Conservation (phyloP, 495 filamentous ascomycete species). For the Hypoxylon trugodes region DNA sequence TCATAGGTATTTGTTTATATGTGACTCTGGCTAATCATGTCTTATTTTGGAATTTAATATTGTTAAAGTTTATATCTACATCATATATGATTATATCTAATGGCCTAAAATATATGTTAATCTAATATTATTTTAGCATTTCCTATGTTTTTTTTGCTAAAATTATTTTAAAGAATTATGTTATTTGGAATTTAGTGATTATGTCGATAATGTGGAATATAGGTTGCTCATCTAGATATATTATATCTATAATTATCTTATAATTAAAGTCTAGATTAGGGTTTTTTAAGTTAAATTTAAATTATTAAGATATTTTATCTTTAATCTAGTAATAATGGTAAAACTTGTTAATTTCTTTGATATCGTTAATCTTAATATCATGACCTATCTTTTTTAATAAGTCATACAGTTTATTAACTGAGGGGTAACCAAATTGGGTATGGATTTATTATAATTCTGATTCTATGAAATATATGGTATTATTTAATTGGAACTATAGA, state of each 20-base stretch:
- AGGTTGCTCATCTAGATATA: slow-evolving; percentile 24
- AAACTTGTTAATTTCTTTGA: too few species aligned
- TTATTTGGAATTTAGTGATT: slow-evolving; percentile 24
- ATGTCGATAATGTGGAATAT: slow-evolving; percentile 14
- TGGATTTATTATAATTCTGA: too few species aligned
- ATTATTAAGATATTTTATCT: too few species aligned
- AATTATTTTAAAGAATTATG: slow-evolving; percentile 20
- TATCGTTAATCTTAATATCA: too few species aligned
- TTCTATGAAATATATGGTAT: too few species aligned
- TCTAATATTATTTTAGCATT: too few species aligned
- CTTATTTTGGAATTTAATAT: slow-evolving; percentile 33
- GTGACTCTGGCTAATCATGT: slow-evolving; percentile 5
- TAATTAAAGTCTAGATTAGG: slow-evolving; percentile 36
- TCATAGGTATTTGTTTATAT: slow-evolving; percentile 22
- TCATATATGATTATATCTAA: too few species aligned
- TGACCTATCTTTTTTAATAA: not conserved
- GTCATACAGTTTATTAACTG: not conserved
- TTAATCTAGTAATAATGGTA: too few species aligned
- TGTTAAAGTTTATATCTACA: too few species aligned
- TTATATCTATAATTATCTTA: slow-evolving; percentile 26
- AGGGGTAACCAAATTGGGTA: not conserved
- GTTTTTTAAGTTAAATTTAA: too few species aligned
- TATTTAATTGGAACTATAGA: too few species aligned
- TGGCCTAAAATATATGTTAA: too few species aligned
- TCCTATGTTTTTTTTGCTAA: slow-evolving; percentile 34